Conservation (phyloP, 441 rosid genomes). For the Gossypium schwendimanii region DNA sequence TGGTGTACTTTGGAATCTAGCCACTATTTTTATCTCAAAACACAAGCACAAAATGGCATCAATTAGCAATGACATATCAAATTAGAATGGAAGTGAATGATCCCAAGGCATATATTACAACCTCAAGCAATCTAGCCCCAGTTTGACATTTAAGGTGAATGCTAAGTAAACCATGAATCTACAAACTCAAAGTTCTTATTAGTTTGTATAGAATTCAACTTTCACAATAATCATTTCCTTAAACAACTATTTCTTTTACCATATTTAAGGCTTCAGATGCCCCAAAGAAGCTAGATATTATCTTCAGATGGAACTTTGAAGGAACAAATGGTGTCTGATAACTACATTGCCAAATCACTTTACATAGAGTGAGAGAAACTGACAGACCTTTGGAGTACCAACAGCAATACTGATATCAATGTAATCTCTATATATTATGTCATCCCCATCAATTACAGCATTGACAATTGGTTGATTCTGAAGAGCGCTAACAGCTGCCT, state of each 20-base stretch:
- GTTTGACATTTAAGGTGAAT: background rate
- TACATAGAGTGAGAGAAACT: background rate
- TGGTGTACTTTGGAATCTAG: background rate
- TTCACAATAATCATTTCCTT: background rate
- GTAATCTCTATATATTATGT: slow-evolving; percentile 51
- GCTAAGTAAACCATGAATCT: background rate
- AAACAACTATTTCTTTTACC: background rate
- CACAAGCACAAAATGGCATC: background rate
- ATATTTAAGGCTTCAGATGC: background rate
- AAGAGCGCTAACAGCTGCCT: slow-evolving; percentile 53
- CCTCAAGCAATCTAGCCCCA: background rate
- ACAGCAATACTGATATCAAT: slow-evolving; percentile 55
- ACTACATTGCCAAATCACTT: background rate
- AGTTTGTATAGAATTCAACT: background rate
- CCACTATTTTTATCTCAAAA: background rate
- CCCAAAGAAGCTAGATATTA: background rate
- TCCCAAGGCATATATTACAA: background rate
- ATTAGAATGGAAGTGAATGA: background rate
- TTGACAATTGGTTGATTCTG: slow-evolving; percentile 49
- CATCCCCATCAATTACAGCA: slow-evolving; percentile 55
- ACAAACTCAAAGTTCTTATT: background rate
- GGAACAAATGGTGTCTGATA: background rate
- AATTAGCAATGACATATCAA: background rate
- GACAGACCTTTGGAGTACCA: slow-evolving; percentile 48
- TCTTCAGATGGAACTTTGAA: background rate